phyloP scores from a whole-genome alignment of 345 rosid species.

The Erysimum cheiranthoides region DNA sequence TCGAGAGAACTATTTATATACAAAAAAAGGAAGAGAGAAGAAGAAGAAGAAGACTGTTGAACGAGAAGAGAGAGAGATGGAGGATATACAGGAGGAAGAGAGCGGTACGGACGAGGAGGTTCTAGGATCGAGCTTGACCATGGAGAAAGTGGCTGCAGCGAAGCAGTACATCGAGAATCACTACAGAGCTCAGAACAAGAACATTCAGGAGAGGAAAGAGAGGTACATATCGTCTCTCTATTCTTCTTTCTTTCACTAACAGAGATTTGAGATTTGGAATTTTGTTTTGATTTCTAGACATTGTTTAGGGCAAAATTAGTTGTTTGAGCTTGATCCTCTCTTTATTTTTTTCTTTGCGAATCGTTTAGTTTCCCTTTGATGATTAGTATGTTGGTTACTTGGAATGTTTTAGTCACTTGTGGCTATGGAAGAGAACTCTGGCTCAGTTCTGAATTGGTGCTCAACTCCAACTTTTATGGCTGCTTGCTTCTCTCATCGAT shows the following conservation, averaged over 20 bases:
- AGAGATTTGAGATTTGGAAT: conserved; percentile 42
- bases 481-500: background rate
- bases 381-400: conserved; percentile 3
- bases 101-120: conserved; percentile 60
- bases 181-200: conserved; percentile 90
- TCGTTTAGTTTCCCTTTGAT: conserved; percentile 14
- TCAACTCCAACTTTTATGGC: background rate
- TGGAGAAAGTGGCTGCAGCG: conserved; percentile 99
- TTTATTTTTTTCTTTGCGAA: background rate
- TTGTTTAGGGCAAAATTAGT: conserved; percentile 34
- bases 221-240: conserved; percentile 52
- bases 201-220: conserved; percentile 87
- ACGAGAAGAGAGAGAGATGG: conserved; percentile 45
- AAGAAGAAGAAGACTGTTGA: conserved; percentile 38
- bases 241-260: background rate
- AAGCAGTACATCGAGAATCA: conserved; percentile 98
- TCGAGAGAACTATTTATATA: conserved; percentile 16
- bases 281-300: conserved; percentile 27
- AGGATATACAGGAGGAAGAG: conserved; percentile 60
- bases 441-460: conserved; percentile 14
- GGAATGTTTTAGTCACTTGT: conserved; percentile 6
- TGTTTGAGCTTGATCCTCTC: conserved; percentile 37
- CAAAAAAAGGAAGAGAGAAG: conserved; percentile 17
- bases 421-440: conserved; percentile 7
- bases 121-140: conserved; percentile 86